A percentile compares a stretch with the other conserved stretches of the same genome.
These are phyloP conservation scores for Talaromyces stipitatus DNA, from an alignment of 495 filamentous ascomycete genomes.

Conservation along the genomic window DNA sequence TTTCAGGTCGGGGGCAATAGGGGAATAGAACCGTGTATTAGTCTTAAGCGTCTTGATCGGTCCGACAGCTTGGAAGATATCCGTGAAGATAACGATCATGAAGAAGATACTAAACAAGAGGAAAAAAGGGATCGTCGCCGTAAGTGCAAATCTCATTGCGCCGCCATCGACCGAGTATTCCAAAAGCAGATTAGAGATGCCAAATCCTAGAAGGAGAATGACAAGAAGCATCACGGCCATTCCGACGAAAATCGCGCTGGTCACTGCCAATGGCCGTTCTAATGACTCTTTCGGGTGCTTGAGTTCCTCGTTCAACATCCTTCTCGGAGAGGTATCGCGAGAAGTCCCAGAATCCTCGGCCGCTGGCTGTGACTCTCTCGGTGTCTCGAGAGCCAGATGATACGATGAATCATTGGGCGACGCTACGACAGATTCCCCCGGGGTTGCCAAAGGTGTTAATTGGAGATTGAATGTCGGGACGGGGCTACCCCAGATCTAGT, in stretches of 20 bases:
- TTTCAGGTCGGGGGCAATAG: constrained; percentile 10
- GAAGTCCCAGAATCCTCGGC: neutral
- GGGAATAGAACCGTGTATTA: constrained; percentile 13
- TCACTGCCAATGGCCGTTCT: constrained; percentile 9
- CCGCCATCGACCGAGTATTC: constrained; percentile 19
- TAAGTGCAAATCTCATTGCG: constrained; percentile 20
- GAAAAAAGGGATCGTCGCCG: constrained; percentile 23
- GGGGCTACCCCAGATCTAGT: constrained; percentile 6
- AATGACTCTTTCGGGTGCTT: constrained; percentile 4
- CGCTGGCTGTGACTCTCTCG: neutral
- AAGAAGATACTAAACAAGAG: constrained; percentile 19
- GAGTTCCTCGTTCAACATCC: neutral
- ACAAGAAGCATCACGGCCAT: constrained; percentile 13
- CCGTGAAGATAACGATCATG: constrained; percentile 14
- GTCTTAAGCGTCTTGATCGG: constrained; percentile 9
- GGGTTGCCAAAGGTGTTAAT: constrained; percentile 6
- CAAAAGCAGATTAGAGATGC: constrained; percentile 14
- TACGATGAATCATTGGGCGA: neutral
- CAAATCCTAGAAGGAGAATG: constrained; percentile 5
- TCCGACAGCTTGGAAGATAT: constrained; percentile 12
- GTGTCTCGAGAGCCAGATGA: constrained; percentile 2
- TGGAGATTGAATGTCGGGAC: constrained; percentile 9
- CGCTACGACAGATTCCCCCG: constrained; percentile 5
- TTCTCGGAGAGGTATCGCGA: neutral
- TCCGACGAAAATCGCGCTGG: constrained; percentile 19